Evolutionary conservation across 345 rosid genomes (phyloP).

Genomic region (Trapa incisa): DNA sequence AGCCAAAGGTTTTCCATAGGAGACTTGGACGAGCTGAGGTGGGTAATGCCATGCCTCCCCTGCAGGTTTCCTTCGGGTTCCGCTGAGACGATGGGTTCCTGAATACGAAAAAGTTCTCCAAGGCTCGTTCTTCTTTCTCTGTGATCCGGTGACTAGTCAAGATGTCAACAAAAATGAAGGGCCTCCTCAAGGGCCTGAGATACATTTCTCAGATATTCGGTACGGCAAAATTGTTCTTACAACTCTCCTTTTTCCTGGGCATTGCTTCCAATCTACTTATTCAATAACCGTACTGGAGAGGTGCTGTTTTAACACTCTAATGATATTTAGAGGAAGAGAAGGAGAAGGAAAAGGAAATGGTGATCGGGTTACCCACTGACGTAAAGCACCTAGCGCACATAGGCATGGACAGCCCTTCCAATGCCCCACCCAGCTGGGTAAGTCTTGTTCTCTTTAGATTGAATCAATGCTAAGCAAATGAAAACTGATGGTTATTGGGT

Average conservation of each 20-base stretch:
- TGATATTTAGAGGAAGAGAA: conserved; percentile 44
- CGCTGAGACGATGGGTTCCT: not conserved
- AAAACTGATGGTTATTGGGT: not conserved
- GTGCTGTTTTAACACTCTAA: not conserved
- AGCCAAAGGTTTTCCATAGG: not conserved
- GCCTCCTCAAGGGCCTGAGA: conserved; percentile 17
- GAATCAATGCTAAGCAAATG: no score
- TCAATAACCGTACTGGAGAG: not conserved
- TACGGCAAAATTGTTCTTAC: not conserved
- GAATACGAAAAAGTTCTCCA: not conserved
- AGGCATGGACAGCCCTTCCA: conserved; percentile 69
- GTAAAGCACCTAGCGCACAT: conserved; percentile 94
- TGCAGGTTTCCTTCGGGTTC: not conserved
- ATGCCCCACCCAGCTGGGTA: conserved; percentile 54
- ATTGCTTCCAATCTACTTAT: not conserved
- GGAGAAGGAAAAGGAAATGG: conserved; percentile 46
- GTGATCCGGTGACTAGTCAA: no score
- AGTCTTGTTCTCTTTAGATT: not conserved
- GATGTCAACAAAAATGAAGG: conserved; percentile 15
- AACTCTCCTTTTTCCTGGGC: no score
- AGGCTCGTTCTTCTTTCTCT: not conserved
- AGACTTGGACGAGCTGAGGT: not conserved
- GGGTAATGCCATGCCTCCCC: not conserved
- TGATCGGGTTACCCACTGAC: conserved; percentile 77
- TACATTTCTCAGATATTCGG: conserved; percentile 15